A percentile compares a stretch with the other conserved stretches of the same genome.
Conservation (phyloP, 306 rosid genomes). For the Parietaria judaica region DNA sequence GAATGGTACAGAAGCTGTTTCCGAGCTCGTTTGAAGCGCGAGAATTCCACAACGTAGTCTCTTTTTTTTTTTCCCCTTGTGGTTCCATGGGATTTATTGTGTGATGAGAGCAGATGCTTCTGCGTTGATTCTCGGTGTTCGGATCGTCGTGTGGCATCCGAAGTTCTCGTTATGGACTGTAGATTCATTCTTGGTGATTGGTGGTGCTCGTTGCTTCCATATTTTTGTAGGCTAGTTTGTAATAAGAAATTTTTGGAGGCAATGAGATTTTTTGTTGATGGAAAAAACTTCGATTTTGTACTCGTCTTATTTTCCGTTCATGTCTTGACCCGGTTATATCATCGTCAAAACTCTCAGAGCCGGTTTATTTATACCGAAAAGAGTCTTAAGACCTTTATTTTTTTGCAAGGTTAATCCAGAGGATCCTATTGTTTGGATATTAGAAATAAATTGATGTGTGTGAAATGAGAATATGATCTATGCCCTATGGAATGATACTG, state of each 20-base stretch:
- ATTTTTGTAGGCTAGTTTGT: background rate
- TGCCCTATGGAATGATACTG: no score
- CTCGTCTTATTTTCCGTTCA: background rate
- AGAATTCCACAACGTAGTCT: conserved; percentile 4
- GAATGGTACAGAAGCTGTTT: conserved; percentile 1
- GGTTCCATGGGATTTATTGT: conserved; percentile 17
- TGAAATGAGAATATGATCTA: no score
- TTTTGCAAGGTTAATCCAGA: no score
- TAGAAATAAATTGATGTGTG: no score
- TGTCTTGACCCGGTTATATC: background rate
- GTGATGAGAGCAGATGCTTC: conserved; percentile 18
- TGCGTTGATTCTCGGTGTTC: conserved; percentile 9
- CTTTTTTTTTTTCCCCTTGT: background rate
- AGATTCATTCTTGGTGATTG: background rate
- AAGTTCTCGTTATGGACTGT: background rate
- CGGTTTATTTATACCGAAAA: no score
- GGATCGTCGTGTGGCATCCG: background rate
- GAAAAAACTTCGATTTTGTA: background rate
- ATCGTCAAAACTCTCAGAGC: background rate
- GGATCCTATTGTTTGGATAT: no score
- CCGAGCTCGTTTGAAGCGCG: background rate
- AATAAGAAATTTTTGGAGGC: background rate
- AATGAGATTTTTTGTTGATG: conserved; percentile 14
- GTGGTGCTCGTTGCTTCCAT: background rate
- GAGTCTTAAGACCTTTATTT: no score